Conservation (phyloP, 441 rosid genomes). For the Cnidoscolus chayamansa region DNA sequence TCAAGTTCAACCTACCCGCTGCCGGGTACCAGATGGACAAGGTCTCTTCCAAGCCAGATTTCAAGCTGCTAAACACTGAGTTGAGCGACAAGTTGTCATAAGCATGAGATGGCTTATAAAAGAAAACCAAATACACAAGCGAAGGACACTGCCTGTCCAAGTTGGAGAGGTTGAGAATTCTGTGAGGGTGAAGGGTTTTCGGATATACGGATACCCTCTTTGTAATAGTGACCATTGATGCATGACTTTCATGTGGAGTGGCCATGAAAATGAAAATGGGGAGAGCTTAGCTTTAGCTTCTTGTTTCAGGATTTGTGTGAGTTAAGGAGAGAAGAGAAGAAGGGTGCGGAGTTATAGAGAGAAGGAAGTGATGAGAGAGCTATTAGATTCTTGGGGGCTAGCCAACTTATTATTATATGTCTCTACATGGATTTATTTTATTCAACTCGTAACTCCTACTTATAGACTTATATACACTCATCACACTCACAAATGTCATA, state of each 20-base stretch:
- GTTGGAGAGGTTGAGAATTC: slow-evolving; percentile 47
- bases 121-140: slow-evolving; percentile 61
- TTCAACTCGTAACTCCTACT: too few species aligned
- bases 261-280: slow-evolving; percentile 4
- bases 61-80: slow-evolving; percentile 42
- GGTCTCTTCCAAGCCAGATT: slow-evolving; percentile 59
- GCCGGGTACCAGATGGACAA: slow-evolving; percentile 58
- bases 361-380: slow-evolving; percentile 1
- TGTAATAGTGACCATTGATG: slow-evolving; percentile 10
- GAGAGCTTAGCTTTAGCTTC: background rate
- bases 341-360: slow-evolving; percentile 11
- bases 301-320: background rate
- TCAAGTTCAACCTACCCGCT: slow-evolving; percentile 54
- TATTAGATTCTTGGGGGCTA: slow-evolving; percentile 36
- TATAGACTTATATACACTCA: too few species aligned
- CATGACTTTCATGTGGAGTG: background rate
- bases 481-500: too few species aligned
- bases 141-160: slow-evolving; percentile 69
- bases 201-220: slow-evolving; percentile 13
- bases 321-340: slow-evolving; percentile 2
- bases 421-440: slow-evolving; percentile 23
- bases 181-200: slow-evolving; percentile 13
- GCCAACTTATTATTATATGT: slow-evolving; percentile 18
- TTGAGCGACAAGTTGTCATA: slow-evolving; percentile 28
- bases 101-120: slow-evolving; percentile 40